Percentiles rank a stretch among this genome's conserved stretches.
Conservation (phyloP, 305 asterid genomes). For the Fraxinus nigra region DNA sequence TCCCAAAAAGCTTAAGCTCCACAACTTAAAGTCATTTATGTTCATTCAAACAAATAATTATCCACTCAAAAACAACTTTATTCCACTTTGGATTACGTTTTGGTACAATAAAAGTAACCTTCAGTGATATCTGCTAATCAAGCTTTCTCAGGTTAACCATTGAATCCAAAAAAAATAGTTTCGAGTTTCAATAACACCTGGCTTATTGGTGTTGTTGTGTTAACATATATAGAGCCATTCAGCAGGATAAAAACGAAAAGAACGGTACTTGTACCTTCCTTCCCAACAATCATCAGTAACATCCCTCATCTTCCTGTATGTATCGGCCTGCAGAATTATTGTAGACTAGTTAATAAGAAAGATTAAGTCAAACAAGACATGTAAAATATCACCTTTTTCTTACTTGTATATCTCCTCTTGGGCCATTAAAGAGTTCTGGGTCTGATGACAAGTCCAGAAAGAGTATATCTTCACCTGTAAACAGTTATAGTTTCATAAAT, state of each 20-base stretch:
- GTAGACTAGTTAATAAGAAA: constrained; percentile 20
- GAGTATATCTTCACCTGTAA: constrained; percentile 86
- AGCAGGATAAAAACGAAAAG: constrained; percentile 3
- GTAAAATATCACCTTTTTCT: constrained; percentile 14
- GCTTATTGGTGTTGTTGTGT: neutral
- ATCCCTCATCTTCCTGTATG: constrained; percentile 88
- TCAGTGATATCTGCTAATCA: neutral
- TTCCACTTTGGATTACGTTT: neutral
- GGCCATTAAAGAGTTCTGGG: constrained; percentile 87
- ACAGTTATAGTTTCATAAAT: constrained; percentile 16
- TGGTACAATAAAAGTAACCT: neutral
- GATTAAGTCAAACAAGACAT: neutral
- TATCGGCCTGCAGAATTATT: constrained; percentile 65
- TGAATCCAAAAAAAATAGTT: neutral
- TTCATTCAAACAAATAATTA: neutral
- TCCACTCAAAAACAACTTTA: neutral
- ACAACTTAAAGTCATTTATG: neutral
- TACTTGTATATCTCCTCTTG: constrained; percentile 82
- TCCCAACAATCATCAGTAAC: constrained; percentile 89
- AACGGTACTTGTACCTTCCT: constrained; percentile 62
- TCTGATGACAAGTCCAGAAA: constrained; percentile 86
- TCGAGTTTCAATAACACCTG: neutral
- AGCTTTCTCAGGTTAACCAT: neutral
- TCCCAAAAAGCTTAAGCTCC: neutral
- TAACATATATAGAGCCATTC: neutral